Evolutionary conservation across 371 early-diverging fungal genomes (phyloP).

Genomic region (Sporodiniella umbellata): DNA sequence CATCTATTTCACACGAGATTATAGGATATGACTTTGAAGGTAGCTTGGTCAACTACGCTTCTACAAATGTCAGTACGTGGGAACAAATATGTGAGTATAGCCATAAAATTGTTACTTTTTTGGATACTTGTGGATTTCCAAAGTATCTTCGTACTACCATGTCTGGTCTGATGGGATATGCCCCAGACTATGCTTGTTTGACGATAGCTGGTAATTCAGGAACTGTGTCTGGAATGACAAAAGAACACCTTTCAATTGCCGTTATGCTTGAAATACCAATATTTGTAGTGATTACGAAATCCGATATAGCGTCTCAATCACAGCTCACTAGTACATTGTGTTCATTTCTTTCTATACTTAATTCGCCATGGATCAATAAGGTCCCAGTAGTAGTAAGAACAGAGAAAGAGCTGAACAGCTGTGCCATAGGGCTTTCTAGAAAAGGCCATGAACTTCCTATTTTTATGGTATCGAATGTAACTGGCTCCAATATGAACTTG

Average conservation of each 20-base stretch:
- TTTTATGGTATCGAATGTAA: constrained; percentile 86
- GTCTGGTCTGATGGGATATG: constrained; percentile 83
- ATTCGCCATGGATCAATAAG: constrained; percentile 74
- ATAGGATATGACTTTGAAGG: constrained; percentile 76
- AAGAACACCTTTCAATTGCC: constrained; percentile 84
- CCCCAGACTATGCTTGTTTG: constrained; percentile 87
- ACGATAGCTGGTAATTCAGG: constrained; percentile 83
- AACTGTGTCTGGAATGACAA: constrained; percentile 77
- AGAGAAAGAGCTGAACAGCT: constrained; percentile 66
- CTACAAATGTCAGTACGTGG: constrained; percentile 71
- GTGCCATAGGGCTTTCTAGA: constrained; percentile 60
- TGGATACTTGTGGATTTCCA: constrained; percentile 91
- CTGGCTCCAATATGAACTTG: constrained; percentile 77
- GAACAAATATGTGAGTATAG: constrained; percentile 76
- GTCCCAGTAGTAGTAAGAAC: constrained; percentile 76
- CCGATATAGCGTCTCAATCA: constrained; percentile 82
- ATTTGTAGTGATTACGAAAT: constrained; percentile 86
- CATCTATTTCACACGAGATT: constrained; percentile 84
- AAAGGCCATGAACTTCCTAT: constrained; percentile 70
- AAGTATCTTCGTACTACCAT: constrained; percentile 91
- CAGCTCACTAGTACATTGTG: constrained; percentile 62
- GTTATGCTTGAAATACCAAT: constrained; percentile 82
- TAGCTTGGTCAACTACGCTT: constrained; percentile 55
- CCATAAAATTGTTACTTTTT: constrained; percentile 79
- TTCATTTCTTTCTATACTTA: constrained; percentile 60